Evolutionary conservation across 163 green algal species (phyloP).

Genomic region (Chloroidium sp.): DNA sequence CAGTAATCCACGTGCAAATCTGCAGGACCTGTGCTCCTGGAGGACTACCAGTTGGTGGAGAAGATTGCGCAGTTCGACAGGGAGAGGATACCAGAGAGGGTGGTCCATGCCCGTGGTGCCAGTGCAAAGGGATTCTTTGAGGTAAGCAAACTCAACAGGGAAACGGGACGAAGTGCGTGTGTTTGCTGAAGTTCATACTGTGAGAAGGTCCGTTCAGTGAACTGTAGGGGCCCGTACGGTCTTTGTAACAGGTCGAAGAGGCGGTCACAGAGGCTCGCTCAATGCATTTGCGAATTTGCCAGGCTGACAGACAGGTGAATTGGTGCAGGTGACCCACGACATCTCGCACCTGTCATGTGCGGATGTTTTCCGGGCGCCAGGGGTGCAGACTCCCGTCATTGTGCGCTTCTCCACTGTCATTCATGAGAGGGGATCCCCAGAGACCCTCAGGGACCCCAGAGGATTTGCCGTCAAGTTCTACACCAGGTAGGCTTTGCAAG

Average conservation of each 20-base stretch:
- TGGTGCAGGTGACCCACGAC: constrained; percentile 79
- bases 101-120: constrained; percentile 87
- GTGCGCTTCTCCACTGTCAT: constrained; percentile 91
- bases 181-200: not conserved
- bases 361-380: constrained; percentile 80
- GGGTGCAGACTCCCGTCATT: constrained; percentile 86
- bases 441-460: constrained; percentile 86
- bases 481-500: constrained; percentile 32
- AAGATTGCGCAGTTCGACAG: constrained; percentile 92
- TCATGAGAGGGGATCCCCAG: constrained; percentile 78
- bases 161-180: not conserved
- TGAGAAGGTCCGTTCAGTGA: no score
- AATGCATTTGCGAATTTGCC: not conserved
- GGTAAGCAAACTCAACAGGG: constrained; percentile 21
- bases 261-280: not conserved
- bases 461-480: constrained; percentile 99
- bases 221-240: constrained; percentile 8
- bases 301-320: no score
- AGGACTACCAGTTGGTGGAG: constrained; percentile 93
- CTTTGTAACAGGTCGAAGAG: constrained; percentile 14
- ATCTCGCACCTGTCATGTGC: constrained; percentile 84
- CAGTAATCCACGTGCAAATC: not conserved
- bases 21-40: constrained; percentile 67
- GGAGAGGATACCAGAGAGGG: constrained; percentile 93
- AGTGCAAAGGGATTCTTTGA: constrained; percentile 94